Conservation (phyloP, 2,329 filamentous ascomycete species). For the Colletotrichum neosansevieriae region DNA sequence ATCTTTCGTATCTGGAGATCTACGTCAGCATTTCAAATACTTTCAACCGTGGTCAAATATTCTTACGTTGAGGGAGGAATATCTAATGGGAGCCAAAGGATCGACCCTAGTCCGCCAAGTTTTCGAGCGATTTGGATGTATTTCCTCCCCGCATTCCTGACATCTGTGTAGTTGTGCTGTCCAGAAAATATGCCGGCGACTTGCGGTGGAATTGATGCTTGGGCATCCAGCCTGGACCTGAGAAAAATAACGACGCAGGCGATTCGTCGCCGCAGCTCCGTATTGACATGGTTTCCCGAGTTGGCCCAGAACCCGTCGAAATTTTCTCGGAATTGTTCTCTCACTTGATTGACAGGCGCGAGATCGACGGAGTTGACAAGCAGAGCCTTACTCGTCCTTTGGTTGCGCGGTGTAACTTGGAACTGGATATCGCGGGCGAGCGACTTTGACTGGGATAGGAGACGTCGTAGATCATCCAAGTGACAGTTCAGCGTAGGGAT, state of each 20-base stretch:
- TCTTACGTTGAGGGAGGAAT: constrained; percentile 51
- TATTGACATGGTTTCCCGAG: constrained; percentile 20
- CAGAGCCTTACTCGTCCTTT: constrained; percentile 48
- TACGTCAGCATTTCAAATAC: neutral
- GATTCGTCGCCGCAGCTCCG: constrained; percentile 47
- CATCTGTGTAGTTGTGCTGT: constrained; percentile 43
- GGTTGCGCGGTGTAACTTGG: constrained; percentile 47
- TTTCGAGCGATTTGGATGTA: constrained; percentile 50
- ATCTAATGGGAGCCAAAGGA: constrained; percentile 49
- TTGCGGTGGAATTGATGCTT: constrained; percentile 41
- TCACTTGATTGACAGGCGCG: constrained; percentile 37
- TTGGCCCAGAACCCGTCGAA: constrained; percentile 44
- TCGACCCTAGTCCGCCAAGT: constrained; percentile 46
- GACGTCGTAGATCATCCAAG: constrained; percentile 43
- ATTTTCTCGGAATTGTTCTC: constrained; percentile 36
- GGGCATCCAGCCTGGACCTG: constrained; percentile 44
- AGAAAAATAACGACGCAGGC: constrained; percentile 48
- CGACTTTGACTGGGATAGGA: constrained; percentile 47
- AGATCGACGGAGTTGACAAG: constrained; percentile 42
- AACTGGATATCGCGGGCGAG: constrained; percentile 48
- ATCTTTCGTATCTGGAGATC: constrained; percentile 48
- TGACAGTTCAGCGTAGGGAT: constrained; percentile 46
- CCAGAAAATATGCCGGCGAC: constrained; percentile 43
- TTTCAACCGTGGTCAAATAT: neutral
- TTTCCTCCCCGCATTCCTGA: constrained; percentile 50